Base-by-base conservation (phyloP, 177 flowering plant species). In the Telopea speciosissima region DNA sequence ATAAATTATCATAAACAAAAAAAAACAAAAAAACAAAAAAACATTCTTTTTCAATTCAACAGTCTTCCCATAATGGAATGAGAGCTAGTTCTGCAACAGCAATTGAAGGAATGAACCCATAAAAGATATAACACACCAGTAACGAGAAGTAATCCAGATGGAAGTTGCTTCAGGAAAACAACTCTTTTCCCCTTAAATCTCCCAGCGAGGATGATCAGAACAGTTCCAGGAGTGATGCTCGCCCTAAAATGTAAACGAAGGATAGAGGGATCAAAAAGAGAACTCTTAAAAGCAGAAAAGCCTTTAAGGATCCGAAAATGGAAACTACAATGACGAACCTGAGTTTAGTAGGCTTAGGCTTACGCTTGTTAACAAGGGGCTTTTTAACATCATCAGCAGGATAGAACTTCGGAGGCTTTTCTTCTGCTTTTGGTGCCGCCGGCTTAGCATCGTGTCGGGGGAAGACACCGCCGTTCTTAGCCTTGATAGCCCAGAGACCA, bases 321-420 rank as follows among this genome's bases (percentile, higher is more conserved):
- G 54, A 49, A 49, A 13, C 7, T 12, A 12, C 54, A 56, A 22
- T 24, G 22, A 59, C 23, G 54, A 0, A 90, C 93, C 91, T 88
- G 74, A 90, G 95, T 89, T 91, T 87, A 70, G 97, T 89, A 40
- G 89, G 89, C 28, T 80, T 83, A 21, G 78, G 85, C 73, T 89
- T 92, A 74, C 86, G 87, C 75, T 83, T 88, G 85, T 89, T 89
- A 45, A 79, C 67, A 16, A 89, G 73, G 0, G 93, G 97, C 78
- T 85, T 87, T 88, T 87, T 89, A 42, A 92, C 83, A 44, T 92
- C 93, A 64, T 92, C 96, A 4, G 97, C 96, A 2, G 95, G 98
- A 72, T 93, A 93, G 67, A 85, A 93, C 81, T 91, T 93, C 13
- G 93, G 83, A 0, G 88, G 76, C 79, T 88, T 89, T 76, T 76